Evolutionary conservation across 192 early-diverging fungal species (phyloP).

Genomic region (Physocladia obscura): DNA sequence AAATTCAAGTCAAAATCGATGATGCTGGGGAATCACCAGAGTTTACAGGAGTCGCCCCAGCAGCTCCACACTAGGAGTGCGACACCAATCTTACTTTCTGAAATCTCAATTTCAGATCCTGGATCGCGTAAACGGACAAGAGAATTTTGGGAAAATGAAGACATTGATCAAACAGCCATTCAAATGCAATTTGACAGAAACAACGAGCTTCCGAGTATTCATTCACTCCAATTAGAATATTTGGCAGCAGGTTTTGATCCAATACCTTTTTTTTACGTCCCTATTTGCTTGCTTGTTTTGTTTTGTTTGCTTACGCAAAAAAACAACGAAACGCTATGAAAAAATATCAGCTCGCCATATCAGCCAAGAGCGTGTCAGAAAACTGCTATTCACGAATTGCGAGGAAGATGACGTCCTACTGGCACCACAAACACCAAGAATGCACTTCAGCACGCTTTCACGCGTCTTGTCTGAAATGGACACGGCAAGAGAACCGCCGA

Average conservation of each 20-base stretch:
- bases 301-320: too few relatives aligned
- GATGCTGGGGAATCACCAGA: too few relatives aligned
- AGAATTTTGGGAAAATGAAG: background rate
- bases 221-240: constrained; percentile 8
- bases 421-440: constrained; percentile 2
- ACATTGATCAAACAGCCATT: background rate
- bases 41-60: too few relatives aligned
- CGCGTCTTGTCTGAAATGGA: background rate
- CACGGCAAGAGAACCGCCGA: constrained; percentile 14
- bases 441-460: background rate
- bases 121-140: constrained; percentile 3
- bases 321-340: too few relatives aligned
- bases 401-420: constrained; percentile 15
- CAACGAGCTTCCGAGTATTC: constrained; percentile 10
- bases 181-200: constrained; percentile 6
- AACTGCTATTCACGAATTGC: constrained; percentile 15
- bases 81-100: too few relatives aligned
- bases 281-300: too few relatives aligned
- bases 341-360: constrained; percentile 11
- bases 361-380: constrained; percentile 13
- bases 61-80: too few relatives aligned
- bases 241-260: constrained; percentile 1
- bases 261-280: background rate
- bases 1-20: background rate
- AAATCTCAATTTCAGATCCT: too few relatives aligned